These are phyloP conservation scores for Exophiala sideris DNA, from an alignment of 2,329 filamentous ascomycete species.

Conservation along the genomic window DNA sequence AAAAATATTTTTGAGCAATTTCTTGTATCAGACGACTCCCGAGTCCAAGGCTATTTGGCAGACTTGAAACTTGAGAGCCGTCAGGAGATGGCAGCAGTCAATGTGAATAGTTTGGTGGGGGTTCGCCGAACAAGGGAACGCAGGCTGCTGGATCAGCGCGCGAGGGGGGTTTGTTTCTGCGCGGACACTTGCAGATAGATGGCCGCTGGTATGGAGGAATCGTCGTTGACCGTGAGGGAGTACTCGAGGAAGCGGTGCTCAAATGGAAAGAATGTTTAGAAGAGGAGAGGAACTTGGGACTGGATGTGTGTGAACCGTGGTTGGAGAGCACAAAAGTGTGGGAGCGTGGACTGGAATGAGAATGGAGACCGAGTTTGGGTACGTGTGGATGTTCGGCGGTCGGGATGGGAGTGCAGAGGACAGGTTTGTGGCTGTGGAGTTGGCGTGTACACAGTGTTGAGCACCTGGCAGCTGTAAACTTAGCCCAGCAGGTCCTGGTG, in stretches of 20 bases:
- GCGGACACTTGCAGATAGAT: slow-evolving; percentile 8
- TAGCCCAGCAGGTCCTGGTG: background rate
- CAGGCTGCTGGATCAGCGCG: background rate
- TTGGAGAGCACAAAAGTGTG: background rate
- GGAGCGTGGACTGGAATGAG: background rate
- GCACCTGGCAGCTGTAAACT: background rate
- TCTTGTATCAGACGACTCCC: slow-evolving; percentile 22
- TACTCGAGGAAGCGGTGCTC: too few relatives aligned
- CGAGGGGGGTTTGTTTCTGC: background rate
- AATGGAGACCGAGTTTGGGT: background rate
- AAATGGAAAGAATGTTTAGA: background rate
- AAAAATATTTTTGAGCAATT: background rate
- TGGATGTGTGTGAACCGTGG: slow-evolving; percentile 1
- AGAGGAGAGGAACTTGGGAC: background rate
- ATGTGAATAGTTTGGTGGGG: slow-evolving; percentile 17
- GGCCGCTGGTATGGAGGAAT: background rate
- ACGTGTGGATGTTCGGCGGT: background rate
- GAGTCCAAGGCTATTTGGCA: slow-evolving; percentile 22
- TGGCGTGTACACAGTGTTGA: background rate
- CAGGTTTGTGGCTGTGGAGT: slow-evolving; percentile 1
- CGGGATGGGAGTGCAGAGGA: background rate
- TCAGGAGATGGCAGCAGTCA: slow-evolving; percentile 21
- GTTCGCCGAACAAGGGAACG: background rate
- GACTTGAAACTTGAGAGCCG: slow-evolving; percentile 27
- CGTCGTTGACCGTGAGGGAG: too few relatives aligned